Base-by-base conservation (phyloP, 306 rosid genomes). In the Sindora glabra region DNA sequence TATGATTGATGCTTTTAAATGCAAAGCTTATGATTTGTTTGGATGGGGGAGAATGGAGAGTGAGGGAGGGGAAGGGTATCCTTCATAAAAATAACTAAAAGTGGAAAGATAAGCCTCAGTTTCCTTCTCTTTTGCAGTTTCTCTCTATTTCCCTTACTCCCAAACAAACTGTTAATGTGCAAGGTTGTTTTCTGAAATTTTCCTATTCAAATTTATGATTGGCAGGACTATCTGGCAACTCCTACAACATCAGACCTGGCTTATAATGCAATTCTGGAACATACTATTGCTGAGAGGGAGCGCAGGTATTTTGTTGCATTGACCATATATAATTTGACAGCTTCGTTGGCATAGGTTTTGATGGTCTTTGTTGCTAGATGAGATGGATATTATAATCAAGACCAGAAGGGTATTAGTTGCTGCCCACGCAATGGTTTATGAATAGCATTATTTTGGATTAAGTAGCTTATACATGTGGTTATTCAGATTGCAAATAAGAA, bases 281-380 rank as follows among this genome's bases (percentile, higher is more conserved):
- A 94, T 70, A 89, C 99, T 58, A 75, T 89, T 72, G 95, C 99
- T 6, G 99, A 94, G 90, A 89, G 97, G 87, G 99, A 89, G 72
- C 99, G 99, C 77, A 94, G 99, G 99, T 94, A 86, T 83, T 78
- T 56, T 33, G n/a, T 47, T 19, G n/a, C 49, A 46, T 68, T 56
- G 48, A 54, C 47, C 8, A 29, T 39, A 39, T 13, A 39, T 44
- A 13, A 16, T 16, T 5, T 18, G 5, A 44, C 7, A 3, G 23
- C 2, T 44, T 1, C 18, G 9, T 25, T 44, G 25, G 11, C 0
- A 44, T 6, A 7, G 49, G 23, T 17, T 4, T 13, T 13, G 18
- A 16, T 17, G 23, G 2, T 42, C 17, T 19, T 44, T 11, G 24
- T 44, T 44, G 24, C 49, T 17, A 44, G 18, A n/a, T 39, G 45